phyloP scores from a whole-genome alignment of 2,329 filamentous ascomycete genomes.

The Corniculantispora saksenae region DNA sequence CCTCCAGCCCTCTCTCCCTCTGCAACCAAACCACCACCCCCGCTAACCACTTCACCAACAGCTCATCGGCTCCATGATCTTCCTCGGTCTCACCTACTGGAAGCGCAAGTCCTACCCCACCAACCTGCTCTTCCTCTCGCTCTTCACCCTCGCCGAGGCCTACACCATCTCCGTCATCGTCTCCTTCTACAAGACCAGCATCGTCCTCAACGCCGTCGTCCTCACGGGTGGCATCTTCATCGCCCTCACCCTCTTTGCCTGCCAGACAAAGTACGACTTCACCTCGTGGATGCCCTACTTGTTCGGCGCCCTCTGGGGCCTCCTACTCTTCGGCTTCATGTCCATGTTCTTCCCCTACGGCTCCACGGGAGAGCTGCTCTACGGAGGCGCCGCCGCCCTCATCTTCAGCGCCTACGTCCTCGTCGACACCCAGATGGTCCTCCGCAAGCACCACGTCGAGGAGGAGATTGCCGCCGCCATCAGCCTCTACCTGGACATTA shows the following conservation, averaged over 20 bases:
- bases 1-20: not conserved
- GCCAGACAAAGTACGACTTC: slow-evolving; percentile 98
- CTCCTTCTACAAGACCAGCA: slow-evolving; percentile 79
- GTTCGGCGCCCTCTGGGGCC: slow-evolving; percentile 84
- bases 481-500: slow-evolving; percentile 91
- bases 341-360: slow-evolving; percentile 82
- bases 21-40: too few relatives aligned
- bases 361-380: slow-evolving; percentile 81
- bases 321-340: slow-evolving; percentile 93
- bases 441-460: slow-evolving; percentile 95
- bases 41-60: slow-evolving; percentile 28
- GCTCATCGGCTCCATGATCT: slow-evolving; percentile 78
- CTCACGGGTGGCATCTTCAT: slow-evolving; percentile 84
- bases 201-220: slow-evolving; percentile 88
- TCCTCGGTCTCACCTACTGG: slow-evolving; percentile 89
- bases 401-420: slow-evolving; percentile 95
- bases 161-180: slow-evolving; percentile 93
- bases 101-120: slow-evolving; percentile 94
- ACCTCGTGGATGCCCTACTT: slow-evolving; percentile 96
- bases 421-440: slow-evolving; percentile 92
- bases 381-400: slow-evolving; percentile 77
- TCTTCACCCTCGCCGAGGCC: slow-evolving; percentile 88
- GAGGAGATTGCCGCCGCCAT: slow-evolving; percentile 97
- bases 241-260: slow-evolving; percentile 82
- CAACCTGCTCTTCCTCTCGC: slow-evolving; percentile 88